Conservation (phyloP, 164 flowering plant genomes). For the Houttuynia cordata region DNA sequence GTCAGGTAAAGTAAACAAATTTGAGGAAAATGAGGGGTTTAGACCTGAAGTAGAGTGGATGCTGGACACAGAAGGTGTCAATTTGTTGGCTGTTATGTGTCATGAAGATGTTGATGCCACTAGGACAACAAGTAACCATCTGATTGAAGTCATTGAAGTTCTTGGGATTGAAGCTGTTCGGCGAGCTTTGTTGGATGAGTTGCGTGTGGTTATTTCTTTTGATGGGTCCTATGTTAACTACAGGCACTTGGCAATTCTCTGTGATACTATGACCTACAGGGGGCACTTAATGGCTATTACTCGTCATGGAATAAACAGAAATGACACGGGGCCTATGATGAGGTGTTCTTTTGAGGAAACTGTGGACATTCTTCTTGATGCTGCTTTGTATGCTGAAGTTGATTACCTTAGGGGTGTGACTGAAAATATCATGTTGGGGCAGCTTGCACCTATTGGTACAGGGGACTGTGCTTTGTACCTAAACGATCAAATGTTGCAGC, state of each 20-base stretch:
- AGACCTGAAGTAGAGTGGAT: slow-evolving; percentile 87
- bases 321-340: slow-evolving; percentile 98
- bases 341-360: slow-evolving; percentile 99
- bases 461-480: slow-evolving; percentile 80
- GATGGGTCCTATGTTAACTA: slow-evolving; percentile 99
- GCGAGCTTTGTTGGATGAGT: slow-evolving; percentile 70
- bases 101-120: slow-evolving; percentile 92
- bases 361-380: slow-evolving; percentile 96
- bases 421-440: slow-evolving; percentile 95
- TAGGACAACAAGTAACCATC: slow-evolving; percentile 91
- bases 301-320: slow-evolving; percentile 95
- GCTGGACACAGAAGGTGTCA: slow-evolving; percentile 98
- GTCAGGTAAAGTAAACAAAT: slow-evolving; percentile 54
- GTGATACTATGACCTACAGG: slow-evolving; percentile 98
- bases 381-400: slow-evolving; percentile 90
- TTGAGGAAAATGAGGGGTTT: slow-evolving; percentile 79
- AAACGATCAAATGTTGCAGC: slow-evolving; percentile 89
- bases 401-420: slow-evolving; percentile 86
- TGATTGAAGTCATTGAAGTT: slow-evolving; percentile 95
- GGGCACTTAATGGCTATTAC: slow-evolving; percentile 99
- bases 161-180: slow-evolving; percentile 98
- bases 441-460: slow-evolving; percentile 96
- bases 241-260: slow-evolving; percentile 85
- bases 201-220: slow-evolving; percentile 95
- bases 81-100: slow-evolving; percentile 89